phyloP scores from a whole-genome alignment of 495 filamentous ascomycete genomes.

The Aspergillus mulundensis region DNA sequence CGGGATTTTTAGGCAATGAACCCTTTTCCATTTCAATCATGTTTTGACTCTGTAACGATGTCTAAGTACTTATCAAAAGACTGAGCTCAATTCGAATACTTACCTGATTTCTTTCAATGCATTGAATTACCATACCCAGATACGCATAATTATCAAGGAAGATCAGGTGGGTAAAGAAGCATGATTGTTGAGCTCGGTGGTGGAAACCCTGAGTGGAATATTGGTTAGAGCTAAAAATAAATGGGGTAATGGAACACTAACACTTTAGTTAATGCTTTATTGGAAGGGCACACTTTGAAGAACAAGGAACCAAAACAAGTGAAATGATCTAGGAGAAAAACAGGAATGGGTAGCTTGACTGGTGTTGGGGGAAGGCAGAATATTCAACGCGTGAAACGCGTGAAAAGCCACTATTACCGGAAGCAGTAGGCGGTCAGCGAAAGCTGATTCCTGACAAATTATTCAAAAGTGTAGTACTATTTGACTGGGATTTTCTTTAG shows the following conservation, averaged over 20 bases:
- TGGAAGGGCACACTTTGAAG: too few relatives aligned
- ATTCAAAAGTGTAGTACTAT: too few relatives aligned
- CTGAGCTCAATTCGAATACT: neutral
- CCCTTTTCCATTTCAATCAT: conserved; percentile 7
- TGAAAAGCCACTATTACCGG: neutral
- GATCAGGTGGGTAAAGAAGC: too few relatives aligned
- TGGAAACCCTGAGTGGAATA: neutral
- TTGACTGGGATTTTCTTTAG: too few relatives aligned
- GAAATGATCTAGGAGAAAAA: too few relatives aligned
- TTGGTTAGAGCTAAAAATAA: neutral
- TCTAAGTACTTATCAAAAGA: too few relatives aligned
- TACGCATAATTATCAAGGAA: neutral
- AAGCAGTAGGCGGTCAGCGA: conserved; percentile 10
- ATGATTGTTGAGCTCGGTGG: too few relatives aligned
- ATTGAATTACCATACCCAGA: too few relatives aligned
- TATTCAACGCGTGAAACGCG: neutral
- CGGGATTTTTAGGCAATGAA: neutral
- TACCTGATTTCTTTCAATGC: too few relatives aligned
- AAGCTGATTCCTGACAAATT: neutral
- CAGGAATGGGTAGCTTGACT: too few relatives aligned
- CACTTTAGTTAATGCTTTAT: neutral
- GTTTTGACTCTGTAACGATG: too few relatives aligned
- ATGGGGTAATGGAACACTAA: neutral
- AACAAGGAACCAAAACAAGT: too few relatives aligned
- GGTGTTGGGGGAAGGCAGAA: neutral